These are phyloP conservation scores for Stephania cephalantha DNA, from an alignment of 164 flowering plant genomes.

Conservation along the genomic window DNA sequence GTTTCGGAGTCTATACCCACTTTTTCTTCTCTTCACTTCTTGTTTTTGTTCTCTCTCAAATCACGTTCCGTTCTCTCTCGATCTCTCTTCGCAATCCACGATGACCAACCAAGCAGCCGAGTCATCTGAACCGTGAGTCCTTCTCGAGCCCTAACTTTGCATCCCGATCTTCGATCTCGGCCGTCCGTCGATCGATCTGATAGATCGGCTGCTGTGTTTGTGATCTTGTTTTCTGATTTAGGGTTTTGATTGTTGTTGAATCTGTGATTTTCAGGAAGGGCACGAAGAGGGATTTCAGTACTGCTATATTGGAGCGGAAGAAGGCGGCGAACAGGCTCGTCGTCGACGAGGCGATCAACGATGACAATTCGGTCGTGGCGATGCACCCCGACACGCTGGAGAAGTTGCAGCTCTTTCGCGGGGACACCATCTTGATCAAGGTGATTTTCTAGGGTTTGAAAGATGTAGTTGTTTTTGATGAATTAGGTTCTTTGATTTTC, in stretches of 20 bases:
- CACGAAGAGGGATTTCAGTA: slow-evolving; percentile 34
- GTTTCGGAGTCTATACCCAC: not conserved
- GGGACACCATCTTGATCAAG: slow-evolving; percentile 37
- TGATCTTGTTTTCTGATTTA: not conserved
- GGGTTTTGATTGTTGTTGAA: not conserved
- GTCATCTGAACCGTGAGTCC: slow-evolving; percentile 18
- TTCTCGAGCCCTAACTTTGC: not conserved
- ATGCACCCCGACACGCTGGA: slow-evolving; percentile 38
- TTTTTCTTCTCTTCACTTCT: not conserved
- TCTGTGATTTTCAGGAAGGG: slow-evolving; percentile 27
- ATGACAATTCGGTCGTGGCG: slow-evolving; percentile 36
- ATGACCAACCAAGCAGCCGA: slow-evolving; percentile 17
- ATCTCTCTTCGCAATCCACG: slow-evolving; percentile 3
- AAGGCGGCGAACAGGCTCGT: slow-evolving; percentile 34
- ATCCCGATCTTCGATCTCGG: not conserved
- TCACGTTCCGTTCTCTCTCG: not conserved
- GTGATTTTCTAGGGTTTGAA: slow-evolving; percentile 4
- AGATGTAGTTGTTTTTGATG: not conserved
- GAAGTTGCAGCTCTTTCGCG: slow-evolving; percentile 34
- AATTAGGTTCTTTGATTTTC: too few relatives aligned
- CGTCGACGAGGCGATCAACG: slow-evolving; percentile 35
- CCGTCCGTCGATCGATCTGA: not conserved
- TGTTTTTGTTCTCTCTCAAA: not conserved
- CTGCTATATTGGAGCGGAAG: slow-evolving; percentile 36
- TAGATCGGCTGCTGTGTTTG: not conserved